Conservation (phyloP, 805 yeast species). For the Metschnikowia shivogae region DNA sequence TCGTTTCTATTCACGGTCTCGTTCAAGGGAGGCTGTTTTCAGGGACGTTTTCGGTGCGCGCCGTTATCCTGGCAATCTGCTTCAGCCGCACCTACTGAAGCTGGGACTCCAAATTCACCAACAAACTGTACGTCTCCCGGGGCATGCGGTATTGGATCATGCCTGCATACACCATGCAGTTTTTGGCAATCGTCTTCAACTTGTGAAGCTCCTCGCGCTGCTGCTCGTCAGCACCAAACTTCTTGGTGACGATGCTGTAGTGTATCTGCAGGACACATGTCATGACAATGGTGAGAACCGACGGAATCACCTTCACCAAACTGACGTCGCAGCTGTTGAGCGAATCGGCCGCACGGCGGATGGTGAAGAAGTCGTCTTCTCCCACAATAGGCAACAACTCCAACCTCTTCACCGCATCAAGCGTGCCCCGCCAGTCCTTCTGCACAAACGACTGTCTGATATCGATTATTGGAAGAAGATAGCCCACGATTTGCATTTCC, state of each 20-base stretch:
- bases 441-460: slow-evolving; percentile 58
- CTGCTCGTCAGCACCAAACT: slow-evolving; percentile 43
- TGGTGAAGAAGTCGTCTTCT: slow-evolving; percentile 49
- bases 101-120: slow-evolving; percentile 59
- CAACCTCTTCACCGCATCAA: slow-evolving; percentile 53
- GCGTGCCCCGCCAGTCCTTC: slow-evolving; percentile 55
- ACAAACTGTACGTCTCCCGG: slow-evolving; percentile 67
- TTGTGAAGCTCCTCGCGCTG: slow-evolving; percentile 49
- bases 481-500: slow-evolving; percentile 61
- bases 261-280: slow-evolving; percentile 61
- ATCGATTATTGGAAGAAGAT: slow-evolving; percentile 61
- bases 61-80: too few species aligned
- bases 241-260: slow-evolving; percentile 39
- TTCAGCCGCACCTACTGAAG: slow-evolving; percentile 10
- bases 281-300: slow-evolving; percentile 76
- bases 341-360: slow-evolving; percentile 62
- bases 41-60: too few species aligned
- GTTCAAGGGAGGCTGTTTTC: too few species aligned
- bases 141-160: slow-evolving; percentile 94
- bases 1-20: too few species aligned
- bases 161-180: slow-evolving; percentile 93
- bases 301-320: slow-evolving; percentile 75
- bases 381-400: slow-evolving; percentile 60
- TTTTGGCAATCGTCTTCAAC: slow-evolving; percentile 61
- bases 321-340: slow-evolving; percentile 58